Evolutionary conservation across 306 rosid species (phyloP), one percentile per base, ranked within the genome.

Genomic region (Delonix regia): DNA sequence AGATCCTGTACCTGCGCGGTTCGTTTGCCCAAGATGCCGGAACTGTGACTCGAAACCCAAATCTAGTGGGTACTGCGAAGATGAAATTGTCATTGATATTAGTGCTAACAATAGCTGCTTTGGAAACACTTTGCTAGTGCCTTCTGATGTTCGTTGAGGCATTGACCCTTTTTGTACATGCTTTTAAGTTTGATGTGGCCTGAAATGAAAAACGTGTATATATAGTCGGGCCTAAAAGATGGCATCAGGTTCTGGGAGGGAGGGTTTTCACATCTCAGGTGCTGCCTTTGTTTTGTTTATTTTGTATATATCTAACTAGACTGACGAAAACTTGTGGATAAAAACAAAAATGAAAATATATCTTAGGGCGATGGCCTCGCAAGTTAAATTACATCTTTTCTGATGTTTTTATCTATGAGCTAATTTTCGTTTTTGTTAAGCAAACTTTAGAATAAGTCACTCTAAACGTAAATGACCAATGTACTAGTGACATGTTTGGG

Each of bases 1-100:
- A 0, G 98, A 90, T 56, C 81, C 86, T 0, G 98, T 92, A 8
- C 99, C 99, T 8, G 90, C 90, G 0, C 85, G 83, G 55, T 95
- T 88, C 82, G 90, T 92, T 52, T 95, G 98, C 73, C 83, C 63
- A 4, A 85, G 74, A 79, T 95, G 99, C 89, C 85, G 77, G 59
- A 82, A 53, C 75, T 72, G 55, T 5, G 80, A 83, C 59, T 25
- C 65, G 14, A 83, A 57, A 9, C 78, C 69, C 22, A 81, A 82
- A 68, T 38, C 76, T 22, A 39, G 57, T 14, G 91, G 87, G 15
- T 89, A 77, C 69, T 86, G 91, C 83, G 86, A 87, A 77, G 90
- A 84, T 38, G 89, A 81, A 83, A 74, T 80, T 36, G 87, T 82
- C 33, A 70, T 82, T 51, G 83, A 71, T 63, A 82, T 78, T 73